Evolutionary conservation across 2,329 filamentous ascomycete species (phyloP), one percentile per base, ranked within the genome.

Genomic region (Cadophora luteo-olivacea): DNA sequence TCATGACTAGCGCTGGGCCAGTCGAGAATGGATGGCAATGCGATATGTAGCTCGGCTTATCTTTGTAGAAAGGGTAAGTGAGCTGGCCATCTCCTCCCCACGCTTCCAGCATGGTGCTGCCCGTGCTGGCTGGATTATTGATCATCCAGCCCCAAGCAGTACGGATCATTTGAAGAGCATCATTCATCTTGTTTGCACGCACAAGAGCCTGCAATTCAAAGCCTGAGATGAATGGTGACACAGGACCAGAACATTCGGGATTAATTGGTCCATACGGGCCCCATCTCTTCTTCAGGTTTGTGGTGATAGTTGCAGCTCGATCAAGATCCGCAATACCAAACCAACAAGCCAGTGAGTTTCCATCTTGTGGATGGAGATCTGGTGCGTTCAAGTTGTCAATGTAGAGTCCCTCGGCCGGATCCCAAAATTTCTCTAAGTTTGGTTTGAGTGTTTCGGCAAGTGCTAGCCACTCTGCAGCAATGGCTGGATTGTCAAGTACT

Each of bases 111-210:
- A 88, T 82, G 0, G 87, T 89, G 48, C 82, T 85, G 69, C 84
- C 79, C 0, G 86, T 88, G 7, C 86, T 86, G 71, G 87, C 85
- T 0, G 83, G 81, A 65, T 89, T 84, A 69, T 83, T 80, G 16
- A 87, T 77, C 73, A 89, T 89, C 86, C 86, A 89, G 4, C 87
- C 87, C 87, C 87, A 90, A 63, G 80, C 82, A n/a, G 79, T 78
- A 19, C 86, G 83, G 51, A 89, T 84, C 12, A 90, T 81, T 5
- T 85, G 81, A 0, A 90, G 78, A 0, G 87, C 86, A 51, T 86
- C 83, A 12, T 78, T 75, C 1, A 86, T 77, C 64, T 83, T 79
- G 0, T 82, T 80, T 0, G 82, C 83, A 0, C 79, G 76, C 11
- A 89, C 79, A 72, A 89, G 87, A 1, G 82, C 87, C 74, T 86